phyloP scores from a whole-genome alignment of 495 filamentous ascomycete genomes.

The Aspergillus coremiiformis region DNA sequence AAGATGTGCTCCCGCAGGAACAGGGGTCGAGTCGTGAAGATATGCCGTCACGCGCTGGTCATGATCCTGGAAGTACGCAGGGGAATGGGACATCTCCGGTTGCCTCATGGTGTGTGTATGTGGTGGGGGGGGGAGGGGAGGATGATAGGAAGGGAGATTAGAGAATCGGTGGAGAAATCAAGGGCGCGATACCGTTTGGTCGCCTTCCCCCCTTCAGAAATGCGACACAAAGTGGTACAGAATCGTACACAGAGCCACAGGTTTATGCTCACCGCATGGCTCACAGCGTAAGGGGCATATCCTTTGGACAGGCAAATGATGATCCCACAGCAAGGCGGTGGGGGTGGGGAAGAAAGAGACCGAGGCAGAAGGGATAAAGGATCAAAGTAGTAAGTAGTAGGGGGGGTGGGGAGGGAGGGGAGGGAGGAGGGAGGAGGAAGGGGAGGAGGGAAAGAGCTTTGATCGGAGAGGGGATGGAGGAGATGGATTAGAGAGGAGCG shows the following conservation, averaged over 20 bases:
- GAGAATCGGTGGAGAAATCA: conserved; percentile 16
- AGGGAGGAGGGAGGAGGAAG: conserved; percentile 7
- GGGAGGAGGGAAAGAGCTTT: conserved; percentile 6
- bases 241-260: conserved; percentile 30
- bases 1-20: conserved; percentile 18
- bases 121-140: no score
- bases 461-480: conserved; percentile 8
- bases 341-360: neutral
- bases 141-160: conserved; percentile 7
- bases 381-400: conserved; percentile 6
- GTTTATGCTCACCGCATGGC: conserved; percentile 35
- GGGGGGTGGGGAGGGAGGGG: conserved; percentile 4
- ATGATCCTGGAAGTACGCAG: conserved; percentile 33
- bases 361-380: neutral
- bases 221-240: conserved; percentile 30
- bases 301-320: conserved; percentile 1
- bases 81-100: conserved; percentile 38
- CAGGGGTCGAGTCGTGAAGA: conserved; percentile 17
- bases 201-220: conserved; percentile 14
- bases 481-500: conserved; percentile 8
- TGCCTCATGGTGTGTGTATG: conserved; percentile 32
- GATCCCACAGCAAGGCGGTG: neutral
- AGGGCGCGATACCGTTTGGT: conserved; percentile 2
- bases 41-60: conserved; percentile 19
- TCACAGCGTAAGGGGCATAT: conserved; percentile 23